These are phyloP conservation scores for Thuja plicata DNA, from an alignment of 83 land plant genomes.

Conservation along the genomic window DNA sequence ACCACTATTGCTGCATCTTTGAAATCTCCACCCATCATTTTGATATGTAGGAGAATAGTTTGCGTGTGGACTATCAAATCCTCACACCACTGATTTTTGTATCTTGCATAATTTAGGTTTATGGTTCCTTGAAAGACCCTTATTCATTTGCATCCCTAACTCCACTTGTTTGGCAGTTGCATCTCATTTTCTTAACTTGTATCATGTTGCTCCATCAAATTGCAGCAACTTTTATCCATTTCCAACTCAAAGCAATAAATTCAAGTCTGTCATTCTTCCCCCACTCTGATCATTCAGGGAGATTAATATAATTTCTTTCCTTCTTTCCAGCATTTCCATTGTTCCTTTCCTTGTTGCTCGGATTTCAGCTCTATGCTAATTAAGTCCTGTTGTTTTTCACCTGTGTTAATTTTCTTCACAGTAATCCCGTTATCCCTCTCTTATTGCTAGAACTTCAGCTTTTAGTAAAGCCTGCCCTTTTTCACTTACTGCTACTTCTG, in stretches of 20 bases:
- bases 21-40: background rate
- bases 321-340: background rate
- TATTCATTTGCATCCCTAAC: background rate
- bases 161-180: too few species aligned
- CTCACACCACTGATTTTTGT: background rate
- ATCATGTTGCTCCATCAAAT: background rate
- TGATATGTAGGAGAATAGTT: background rate
- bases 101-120: background rate
- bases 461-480: background rate
- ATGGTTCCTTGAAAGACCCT: background rate
- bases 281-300: background rate
- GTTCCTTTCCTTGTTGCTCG: background rate
- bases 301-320: background rate
- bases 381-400: background rate
- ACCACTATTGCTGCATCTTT: background rate
- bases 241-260: too few species aligned
- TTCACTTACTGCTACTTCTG: background rate
- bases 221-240: background rate
- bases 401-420: background rate
- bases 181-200: background rate
- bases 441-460: background rate
- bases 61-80: background rate
- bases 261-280: too few species aligned
- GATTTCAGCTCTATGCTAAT: background rate
- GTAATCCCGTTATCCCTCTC: background rate